Evolutionary conservation across 2,329 filamentous ascomycete species (phyloP).

Genomic region (Pyricularia pennisetigena): DNA sequence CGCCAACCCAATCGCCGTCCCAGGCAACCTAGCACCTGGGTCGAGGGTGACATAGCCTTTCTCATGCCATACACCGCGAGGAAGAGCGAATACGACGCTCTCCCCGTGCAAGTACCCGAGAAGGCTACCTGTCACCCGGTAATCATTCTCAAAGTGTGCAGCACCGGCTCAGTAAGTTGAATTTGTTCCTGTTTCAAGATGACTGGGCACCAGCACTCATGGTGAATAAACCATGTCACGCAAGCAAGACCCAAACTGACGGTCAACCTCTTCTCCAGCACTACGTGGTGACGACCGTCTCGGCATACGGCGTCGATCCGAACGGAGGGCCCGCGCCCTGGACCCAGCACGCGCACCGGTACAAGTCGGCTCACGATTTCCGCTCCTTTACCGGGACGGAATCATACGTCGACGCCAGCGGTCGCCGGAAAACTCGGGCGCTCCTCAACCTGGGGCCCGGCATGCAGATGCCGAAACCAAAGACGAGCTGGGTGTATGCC

Average conservation of each 20-base stretch:
- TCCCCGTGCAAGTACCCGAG: slow-evolving; percentile 12
- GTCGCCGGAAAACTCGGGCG: not conserved
- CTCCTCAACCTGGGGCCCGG: slow-evolving; percentile 16
- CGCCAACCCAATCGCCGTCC: not conserved
- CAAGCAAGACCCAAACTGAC: not conserved
- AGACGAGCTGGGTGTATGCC: slow-evolving; percentile 13
- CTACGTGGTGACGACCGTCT: slow-evolving; percentile 20
- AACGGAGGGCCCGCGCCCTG: slow-evolving; percentile 19
- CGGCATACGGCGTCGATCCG: slow-evolving; percentile 18
- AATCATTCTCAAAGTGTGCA: slow-evolving; percentile 18
- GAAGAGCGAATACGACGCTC: slow-evolving; percentile 7
- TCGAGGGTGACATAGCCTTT: slow-evolving; percentile 21
- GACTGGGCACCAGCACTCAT: not conserved
- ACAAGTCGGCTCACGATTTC: slow-evolving; percentile 16
- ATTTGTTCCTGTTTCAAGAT: not conserved
- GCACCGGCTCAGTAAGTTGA: slow-evolving; percentile 1
- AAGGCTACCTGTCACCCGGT: slow-evolving; percentile 21
- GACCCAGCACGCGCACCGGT: slow-evolving; percentile 14
- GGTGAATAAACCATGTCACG: not conserved
- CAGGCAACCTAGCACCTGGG: slow-evolving; percentile 2
- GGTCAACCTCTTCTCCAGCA: not conserved
- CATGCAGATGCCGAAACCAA: slow-evolving; percentile 12
- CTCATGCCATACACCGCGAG: slow-evolving; percentile 11
- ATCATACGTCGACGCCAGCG: slow-evolving; percentile 5
- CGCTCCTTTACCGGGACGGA: slow-evolving; percentile 20